Evolutionary conservation across 2,329 filamentous ascomycete species (phyloP).

Genomic region (Colletotrichum ledebouriae): DNA sequence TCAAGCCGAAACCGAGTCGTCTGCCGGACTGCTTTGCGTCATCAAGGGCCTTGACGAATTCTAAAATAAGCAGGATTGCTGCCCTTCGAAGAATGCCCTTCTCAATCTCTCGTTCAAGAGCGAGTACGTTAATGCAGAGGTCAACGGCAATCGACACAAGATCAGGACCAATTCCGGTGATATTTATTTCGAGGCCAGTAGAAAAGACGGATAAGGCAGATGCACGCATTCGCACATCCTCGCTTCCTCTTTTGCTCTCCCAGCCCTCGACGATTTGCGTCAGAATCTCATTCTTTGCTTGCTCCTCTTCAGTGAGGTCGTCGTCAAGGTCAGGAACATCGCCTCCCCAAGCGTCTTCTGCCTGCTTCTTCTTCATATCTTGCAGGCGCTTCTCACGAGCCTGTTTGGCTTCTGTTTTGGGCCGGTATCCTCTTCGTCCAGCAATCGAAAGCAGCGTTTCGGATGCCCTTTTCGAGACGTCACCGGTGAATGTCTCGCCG

Average conservation of each 20-base stretch:
- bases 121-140: slow-evolving; percentile 72
- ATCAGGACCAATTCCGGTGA: slow-evolving; percentile 66
- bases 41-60: slow-evolving; percentile 72
- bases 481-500: slow-evolving; percentile 67
- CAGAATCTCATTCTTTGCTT: slow-evolving; percentile 63
- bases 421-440: slow-evolving; percentile 71
- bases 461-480: slow-evolving; percentile 64
- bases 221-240: slow-evolving; percentile 71
- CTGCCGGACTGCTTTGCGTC: slow-evolving; percentile 61
- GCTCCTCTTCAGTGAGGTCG: slow-evolving; percentile 58
- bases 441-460: slow-evolving; percentile 74
- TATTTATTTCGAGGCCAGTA: slow-evolving; percentile 70
- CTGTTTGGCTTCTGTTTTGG: slow-evolving; percentile 71
- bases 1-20: slow-evolving; percentile 67
- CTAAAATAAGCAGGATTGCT: slow-evolving; percentile 73
- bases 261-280: slow-evolving; percentile 43
- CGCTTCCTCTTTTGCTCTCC: slow-evolving; percentile 43
- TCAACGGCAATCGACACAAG: slow-evolving; percentile 71
- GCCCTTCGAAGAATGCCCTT: slow-evolving; percentile 76
- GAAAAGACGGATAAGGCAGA: slow-evolving; percentile 78
- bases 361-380: slow-evolving; percentile 63
- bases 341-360: slow-evolving; percentile 68
- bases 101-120: slow-evolving; percentile 71
- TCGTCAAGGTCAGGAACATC: slow-evolving; percentile 64
- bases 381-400: slow-evolving; percentile 62